phyloP scores from a whole-genome alignment of 2,329 filamentous ascomycete species.

The Aureobasidium sp. region DNA sequence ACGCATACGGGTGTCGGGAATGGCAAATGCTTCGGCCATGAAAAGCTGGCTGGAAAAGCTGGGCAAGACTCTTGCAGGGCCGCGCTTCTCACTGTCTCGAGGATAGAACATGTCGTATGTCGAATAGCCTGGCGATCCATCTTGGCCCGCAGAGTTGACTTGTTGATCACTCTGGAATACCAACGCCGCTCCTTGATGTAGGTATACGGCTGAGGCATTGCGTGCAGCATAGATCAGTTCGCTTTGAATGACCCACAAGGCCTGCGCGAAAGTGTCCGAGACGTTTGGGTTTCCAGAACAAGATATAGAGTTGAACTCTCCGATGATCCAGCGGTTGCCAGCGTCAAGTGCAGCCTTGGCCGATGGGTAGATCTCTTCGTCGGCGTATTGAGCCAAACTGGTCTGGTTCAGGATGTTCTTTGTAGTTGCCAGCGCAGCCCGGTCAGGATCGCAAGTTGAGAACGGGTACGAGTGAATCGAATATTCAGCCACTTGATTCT shows the following conservation, averaged over 20 bases:
- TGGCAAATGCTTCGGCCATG: constrained; percentile 23
- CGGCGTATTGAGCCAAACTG: constrained; percentile 20
- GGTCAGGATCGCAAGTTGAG: constrained; percentile 22
- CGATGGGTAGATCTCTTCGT: constrained; percentile 23
- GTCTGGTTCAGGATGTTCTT: constrained; percentile 25
- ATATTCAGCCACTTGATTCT: constrained; percentile 22
- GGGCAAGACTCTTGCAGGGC: constrained; percentile 20
- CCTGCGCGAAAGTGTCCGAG: constrained; percentile 34
- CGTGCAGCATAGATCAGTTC: constrained; percentile 31
- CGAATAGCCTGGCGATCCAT: constrained; percentile 22
- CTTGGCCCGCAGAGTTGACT: constrained; percentile 21
- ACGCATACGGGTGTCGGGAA: constrained; percentile 18
- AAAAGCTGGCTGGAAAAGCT: constrained; percentile 22
- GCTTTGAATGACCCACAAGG: constrained; percentile 32
- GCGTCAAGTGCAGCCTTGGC: constrained; percentile 21
- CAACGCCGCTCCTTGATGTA: constrained; percentile 27
- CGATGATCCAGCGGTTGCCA: constrained; percentile 26
- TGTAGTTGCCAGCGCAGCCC: constrained; percentile 20
- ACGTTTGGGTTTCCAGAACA: constrained; percentile 33
- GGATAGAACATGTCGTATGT: constrained; percentile 24
- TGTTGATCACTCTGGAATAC: constrained; percentile 24
- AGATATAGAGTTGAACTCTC: constrained; percentile 35
- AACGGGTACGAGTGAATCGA: constrained; percentile 25
- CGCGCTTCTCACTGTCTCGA: constrained; percentile 18
- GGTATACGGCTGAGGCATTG: constrained; percentile 30